phyloP scores from a whole-genome alignment of 2,329 filamentous ascomycete genomes.

The Samsoniella hepiali region DNA sequence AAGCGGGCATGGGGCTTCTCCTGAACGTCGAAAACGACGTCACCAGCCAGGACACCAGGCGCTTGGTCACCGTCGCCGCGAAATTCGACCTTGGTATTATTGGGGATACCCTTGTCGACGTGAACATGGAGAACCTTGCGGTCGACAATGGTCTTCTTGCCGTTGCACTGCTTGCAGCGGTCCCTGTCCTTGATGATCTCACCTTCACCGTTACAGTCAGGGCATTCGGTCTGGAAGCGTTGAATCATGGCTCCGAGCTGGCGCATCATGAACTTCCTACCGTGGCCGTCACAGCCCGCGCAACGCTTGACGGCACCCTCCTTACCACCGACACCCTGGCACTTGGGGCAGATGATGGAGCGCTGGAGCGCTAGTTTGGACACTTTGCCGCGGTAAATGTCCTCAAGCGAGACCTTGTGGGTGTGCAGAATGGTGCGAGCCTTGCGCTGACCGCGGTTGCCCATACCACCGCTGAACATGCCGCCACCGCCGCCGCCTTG shows the following conservation, averaged over 20 bases:
- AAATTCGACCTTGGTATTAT: slow-evolving; percentile 95
- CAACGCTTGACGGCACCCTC: slow-evolving; percentile 96
- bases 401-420: slow-evolving; percentile 96
- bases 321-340: slow-evolving; percentile 91
- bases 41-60: slow-evolving; percentile 87
- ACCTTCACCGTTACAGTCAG: slow-evolving; percentile 95
- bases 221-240: slow-evolving; percentile 98
- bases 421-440: slow-evolving; percentile 96
- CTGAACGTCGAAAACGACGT: slow-evolving; percentile 98
- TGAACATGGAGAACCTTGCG: slow-evolving; percentile 98
- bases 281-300: slow-evolving; percentile 82
- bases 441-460: slow-evolving; percentile 76
- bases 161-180: slow-evolving; percentile 91
- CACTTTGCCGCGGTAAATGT: slow-evolving; percentile 96
- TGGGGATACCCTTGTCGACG: slow-evolving; percentile 90
- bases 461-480: slow-evolving; percentile 74
- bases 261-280: slow-evolving; percentile 99
- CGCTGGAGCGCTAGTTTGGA: slow-evolving; percentile 97
- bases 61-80: slow-evolving; percentile 94
- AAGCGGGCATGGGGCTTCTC: slow-evolving; percentile 97
- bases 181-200: slow-evolving; percentile 97
- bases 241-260: slow-evolving; percentile 99
- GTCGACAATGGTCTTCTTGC: slow-evolving; percentile 98
- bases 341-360: slow-evolving; percentile 94
- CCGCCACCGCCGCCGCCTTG: slow-evolving; percentile 28